Conservation (phyloP, 495 filamentous ascomycete genomes). For the Massariosphaeria phaeospora region DNA sequence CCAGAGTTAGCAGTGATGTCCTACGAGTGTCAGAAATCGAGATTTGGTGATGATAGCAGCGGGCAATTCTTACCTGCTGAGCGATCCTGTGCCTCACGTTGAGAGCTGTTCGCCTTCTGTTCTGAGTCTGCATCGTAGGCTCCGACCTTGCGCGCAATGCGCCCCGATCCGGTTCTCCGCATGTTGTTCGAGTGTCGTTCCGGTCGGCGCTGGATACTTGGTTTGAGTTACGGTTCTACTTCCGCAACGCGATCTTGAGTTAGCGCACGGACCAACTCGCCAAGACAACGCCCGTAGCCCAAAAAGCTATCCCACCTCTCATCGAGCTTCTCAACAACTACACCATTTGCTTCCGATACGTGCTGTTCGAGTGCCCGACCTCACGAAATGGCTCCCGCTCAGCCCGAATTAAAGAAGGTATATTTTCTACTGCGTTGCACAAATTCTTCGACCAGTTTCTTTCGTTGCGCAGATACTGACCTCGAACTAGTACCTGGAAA, state of each 20-base stretch:
- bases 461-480: background rate
- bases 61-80: slow-evolving; percentile 16
- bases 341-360: no score
- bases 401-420: slow-evolving; percentile 98
- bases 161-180: slow-evolving; percentile 62
- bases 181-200: slow-evolving; percentile 43
- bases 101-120: slow-evolving; percentile 5
- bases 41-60: slow-evolving; percentile 1
- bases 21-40: slow-evolving; percentile 29
- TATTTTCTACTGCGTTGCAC: background rate
- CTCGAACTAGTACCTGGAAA: slow-evolving; percentile 84
- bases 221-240: no score
- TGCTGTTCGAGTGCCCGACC: no score
- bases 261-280: background rate
- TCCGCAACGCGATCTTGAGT: no score
- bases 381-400: slow-evolving; percentile 89
- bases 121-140: slow-evolving; percentile 60
- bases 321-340: background rate
- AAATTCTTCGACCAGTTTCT: slow-evolving; percentile 15
- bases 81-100: slow-evolving; percentile 4
- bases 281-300: background rate
- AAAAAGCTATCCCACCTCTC: slow-evolving; percentile 1
- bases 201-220: no score
- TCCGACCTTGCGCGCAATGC: slow-evolving; percentile 70
- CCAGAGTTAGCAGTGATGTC: slow-evolving; percentile 22